A percentile compares a stretch with the other conserved stretches of the same genome.
Evolutionary conservation across 306 rosid species (phyloP).

Genomic region (Cucurbita pepo): DNA sequence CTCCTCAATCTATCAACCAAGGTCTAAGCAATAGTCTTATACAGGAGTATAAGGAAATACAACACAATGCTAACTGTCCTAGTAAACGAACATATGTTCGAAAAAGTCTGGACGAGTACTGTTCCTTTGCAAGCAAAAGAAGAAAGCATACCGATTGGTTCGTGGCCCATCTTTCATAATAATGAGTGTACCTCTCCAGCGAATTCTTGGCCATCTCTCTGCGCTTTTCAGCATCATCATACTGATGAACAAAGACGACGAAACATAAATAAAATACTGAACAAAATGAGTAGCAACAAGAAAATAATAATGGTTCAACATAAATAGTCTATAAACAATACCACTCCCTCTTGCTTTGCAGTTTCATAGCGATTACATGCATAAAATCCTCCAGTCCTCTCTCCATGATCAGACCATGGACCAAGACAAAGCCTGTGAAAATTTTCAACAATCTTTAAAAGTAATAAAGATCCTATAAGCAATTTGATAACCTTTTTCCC

Average conservation of each 20-base stretch:
- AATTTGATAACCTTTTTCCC: background rate
- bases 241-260: conserved; percentile 6
- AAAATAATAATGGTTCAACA: background rate
- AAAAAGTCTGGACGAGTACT: background rate
- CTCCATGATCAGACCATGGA: conserved; percentile 91
- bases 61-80: background rate
- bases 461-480: background rate
- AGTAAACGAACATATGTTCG: background rate
- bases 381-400: conserved; percentile 88
- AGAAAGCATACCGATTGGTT: conserved; percentile 62
- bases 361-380: conserved; percentile 92
- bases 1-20: no score
- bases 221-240: conserved; percentile 57
- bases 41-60: no score
- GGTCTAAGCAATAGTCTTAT: no score
- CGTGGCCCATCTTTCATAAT: conserved; percentile 97
- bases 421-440: conserved; percentile 78
- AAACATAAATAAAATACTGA: background rate
- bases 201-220: conserved; percentile 96
- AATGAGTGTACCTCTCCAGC: conserved; percentile 88
- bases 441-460: background rate
- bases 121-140: background rate
- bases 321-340: conserved; percentile 1
- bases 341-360: conserved; percentile 90
- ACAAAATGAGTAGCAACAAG: background rate